These are phyloP conservation scores for Verticillium albo-atrum DNA, from an alignment of 2,329 filamentous ascomycete genomes.

Conservation along the genomic window DNA sequence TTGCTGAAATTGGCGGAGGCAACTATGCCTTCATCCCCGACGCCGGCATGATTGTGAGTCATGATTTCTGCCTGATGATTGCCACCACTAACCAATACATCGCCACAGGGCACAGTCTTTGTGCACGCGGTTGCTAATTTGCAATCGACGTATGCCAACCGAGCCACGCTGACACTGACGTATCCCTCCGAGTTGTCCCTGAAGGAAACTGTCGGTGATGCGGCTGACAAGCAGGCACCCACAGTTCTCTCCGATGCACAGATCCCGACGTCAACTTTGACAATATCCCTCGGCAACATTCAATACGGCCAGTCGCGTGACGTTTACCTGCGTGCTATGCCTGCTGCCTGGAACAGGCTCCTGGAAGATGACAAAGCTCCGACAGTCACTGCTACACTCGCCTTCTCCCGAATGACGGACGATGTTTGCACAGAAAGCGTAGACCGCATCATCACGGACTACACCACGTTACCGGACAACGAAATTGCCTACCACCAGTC, in stretches of 20 bases:
- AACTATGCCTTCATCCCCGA: slow-evolving; percentile 60
- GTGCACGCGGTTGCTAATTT: slow-evolving; percentile 58
- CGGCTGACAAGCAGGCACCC: slow-evolving; percentile 27
- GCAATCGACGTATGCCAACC: slow-evolving; percentile 51
- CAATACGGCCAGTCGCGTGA: slow-evolving; percentile 60
- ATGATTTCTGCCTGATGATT: not conserved
- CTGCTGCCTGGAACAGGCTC: not conserved
- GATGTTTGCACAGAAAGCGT: slow-evolving; percentile 1
- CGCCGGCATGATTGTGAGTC: slow-evolving; percentile 51
- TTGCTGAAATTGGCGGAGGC: slow-evolving; percentile 52
- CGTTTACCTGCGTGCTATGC: slow-evolving; percentile 35
- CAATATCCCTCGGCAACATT: slow-evolving; percentile 43
- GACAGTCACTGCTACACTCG: slow-evolving; percentile 3
- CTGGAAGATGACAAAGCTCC: not conserved
- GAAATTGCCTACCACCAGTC: slow-evolving; percentile 48
- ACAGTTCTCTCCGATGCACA: slow-evolving; percentile 7
- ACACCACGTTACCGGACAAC: slow-evolving; percentile 7
- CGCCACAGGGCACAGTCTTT: slow-evolving; percentile 49
- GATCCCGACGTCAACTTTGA: slow-evolving; percentile 20
- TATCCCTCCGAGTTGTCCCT: slow-evolving; percentile 32
- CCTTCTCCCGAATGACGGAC: slow-evolving; percentile 14
- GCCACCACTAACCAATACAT: slow-evolving; percentile 9
- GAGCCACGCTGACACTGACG: slow-evolving; percentile 36
- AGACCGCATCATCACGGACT: slow-evolving; percentile 1
- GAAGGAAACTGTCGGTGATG: slow-evolving; percentile 31